These are phyloP conservation scores for Candida smagusa DNA, from an alignment of 1,139 yeast genomes.

Conservation along the genomic window DNA sequence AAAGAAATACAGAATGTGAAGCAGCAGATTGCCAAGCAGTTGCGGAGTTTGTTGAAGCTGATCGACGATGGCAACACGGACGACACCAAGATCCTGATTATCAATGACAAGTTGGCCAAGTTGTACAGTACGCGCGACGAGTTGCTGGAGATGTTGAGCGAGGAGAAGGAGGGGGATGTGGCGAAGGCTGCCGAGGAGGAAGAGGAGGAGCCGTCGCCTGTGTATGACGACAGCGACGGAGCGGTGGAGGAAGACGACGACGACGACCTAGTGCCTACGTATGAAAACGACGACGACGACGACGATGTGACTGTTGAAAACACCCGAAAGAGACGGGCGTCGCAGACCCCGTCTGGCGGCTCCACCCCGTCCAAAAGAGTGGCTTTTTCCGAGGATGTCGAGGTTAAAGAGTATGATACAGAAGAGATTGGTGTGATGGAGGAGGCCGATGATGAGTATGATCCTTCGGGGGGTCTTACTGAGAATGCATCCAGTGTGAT, in stretches of 20 bases:
- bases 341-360: slow-evolving; percentile 23
- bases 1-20: slow-evolving; percentile 40
- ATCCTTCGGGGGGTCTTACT: slow-evolving; percentile 14
- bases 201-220: slow-evolving; percentile 21
- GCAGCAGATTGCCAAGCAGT: slow-evolving; percentile 35
- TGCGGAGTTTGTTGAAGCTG: slow-evolving; percentile 39
- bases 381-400: slow-evolving; percentile 46
- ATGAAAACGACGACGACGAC: slow-evolving; percentile 30
- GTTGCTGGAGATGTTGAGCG: slow-evolving; percentile 41
- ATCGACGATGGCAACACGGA: slow-evolving; percentile 45
- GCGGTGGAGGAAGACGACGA: slow-evolving; percentile 18
- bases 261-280: slow-evolving; percentile 24
- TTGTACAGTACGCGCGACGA: slow-evolving; percentile 43
- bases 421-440: background rate
- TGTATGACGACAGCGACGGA: slow-evolving; percentile 11
- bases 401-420: slow-evolving; percentile 34
- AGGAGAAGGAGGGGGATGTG: slow-evolving; percentile 14
- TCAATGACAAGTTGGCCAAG: slow-evolving; percentile 36
- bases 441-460: slow-evolving; percentile 20
- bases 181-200: slow-evolving; percentile 7
- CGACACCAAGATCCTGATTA: slow-evolving; percentile 37
- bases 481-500: slow-evolving; percentile 22
- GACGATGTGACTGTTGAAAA: slow-evolving; percentile 2
- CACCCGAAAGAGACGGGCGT: slow-evolving; percentile 13
- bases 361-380: slow-evolving; percentile 37